phyloP scores from a whole-genome alignment of 78 protist species.

The Dictyostelium purpureum region DNA sequence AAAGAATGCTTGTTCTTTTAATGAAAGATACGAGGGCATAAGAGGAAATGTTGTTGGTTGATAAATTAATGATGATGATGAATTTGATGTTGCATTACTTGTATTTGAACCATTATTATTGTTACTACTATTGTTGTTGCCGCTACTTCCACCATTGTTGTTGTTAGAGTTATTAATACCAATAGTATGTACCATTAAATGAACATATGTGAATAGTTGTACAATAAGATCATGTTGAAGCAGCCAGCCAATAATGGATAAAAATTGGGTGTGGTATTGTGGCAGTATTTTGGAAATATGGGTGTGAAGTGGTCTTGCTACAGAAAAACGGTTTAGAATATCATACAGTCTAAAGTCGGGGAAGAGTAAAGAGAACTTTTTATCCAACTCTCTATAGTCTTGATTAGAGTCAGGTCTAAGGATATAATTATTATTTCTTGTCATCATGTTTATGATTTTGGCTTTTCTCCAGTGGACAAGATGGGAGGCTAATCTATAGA shows the following conservation, averaged over 20 bases:
- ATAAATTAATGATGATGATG: not conserved
- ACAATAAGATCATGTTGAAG: slow-evolving; percentile 67
- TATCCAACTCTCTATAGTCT: not conserved
- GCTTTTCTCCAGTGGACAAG: slow-evolving; percentile 80
- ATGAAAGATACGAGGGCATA: slow-evolving; percentile 35
- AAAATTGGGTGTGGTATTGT: slow-evolving; percentile 34
- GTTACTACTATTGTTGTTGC: not conserved
- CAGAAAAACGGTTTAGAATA: slow-evolving; percentile 44
- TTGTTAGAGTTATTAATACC: not conserved
- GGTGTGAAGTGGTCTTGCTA: slow-evolving; percentile 44
- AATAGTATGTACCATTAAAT: slow-evolving; percentile 43
- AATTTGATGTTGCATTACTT: not conserved
- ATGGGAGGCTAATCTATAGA: slow-evolving; percentile 77
- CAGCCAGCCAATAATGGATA: slow-evolving; percentile 67
- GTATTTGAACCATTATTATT: not conserved
- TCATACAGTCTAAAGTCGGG: slow-evolving; percentile 57
- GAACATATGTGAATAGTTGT: slow-evolving; percentile 73
- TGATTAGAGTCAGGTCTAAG: slow-evolving; percentile 7
- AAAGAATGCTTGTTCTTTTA: slow-evolving; percentile 33
- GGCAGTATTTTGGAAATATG: slow-evolving; percentile 50
- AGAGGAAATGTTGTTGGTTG: slow-evolving; percentile 31
- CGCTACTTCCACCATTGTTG: not conserved
- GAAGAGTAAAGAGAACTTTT: slow-evolving; percentile 12
- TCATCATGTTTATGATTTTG: slow-evolving; percentile 75
- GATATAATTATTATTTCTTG: slow-evolving; percentile 63